Conservation (phyloP, 108 stramenopile genomes). For the Discostella stelligeroides region DNA sequence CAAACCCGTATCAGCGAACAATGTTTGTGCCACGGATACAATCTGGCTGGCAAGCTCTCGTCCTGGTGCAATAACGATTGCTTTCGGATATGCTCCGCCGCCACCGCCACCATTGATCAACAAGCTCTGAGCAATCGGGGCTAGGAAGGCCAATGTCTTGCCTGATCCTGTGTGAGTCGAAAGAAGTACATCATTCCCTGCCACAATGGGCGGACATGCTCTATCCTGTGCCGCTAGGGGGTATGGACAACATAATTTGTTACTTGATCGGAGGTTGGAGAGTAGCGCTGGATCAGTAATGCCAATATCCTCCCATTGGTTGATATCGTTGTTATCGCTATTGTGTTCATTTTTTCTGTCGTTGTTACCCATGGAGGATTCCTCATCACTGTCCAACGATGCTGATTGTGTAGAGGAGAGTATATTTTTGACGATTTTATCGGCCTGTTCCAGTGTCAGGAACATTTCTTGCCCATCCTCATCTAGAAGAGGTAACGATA, state of each 20-base stretch:
- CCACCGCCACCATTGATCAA: slow-evolving; percentile 35
- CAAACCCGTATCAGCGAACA: slow-evolving; percentile 68
- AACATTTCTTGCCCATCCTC: slow-evolving; percentile 67
- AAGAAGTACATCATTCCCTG: slow-evolving; percentile 71
- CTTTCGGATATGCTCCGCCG: slow-evolving; percentile 35
- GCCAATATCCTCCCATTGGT: slow-evolving; percentile 71
- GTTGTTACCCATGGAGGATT: slow-evolving; percentile 14
- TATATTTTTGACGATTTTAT: slow-evolving; percentile 49
- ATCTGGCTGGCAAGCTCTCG: slow-evolving; percentile 89
- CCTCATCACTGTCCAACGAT: not conserved
- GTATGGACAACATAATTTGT: slow-evolving; percentile 56
- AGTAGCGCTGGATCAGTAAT: slow-evolving; percentile 61
- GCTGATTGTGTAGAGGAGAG: slow-evolving; percentile 12
- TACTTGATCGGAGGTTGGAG: slow-evolving; percentile 53
- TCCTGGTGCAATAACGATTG: slow-evolving; percentile 84
- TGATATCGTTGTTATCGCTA: slow-evolving; percentile 1
- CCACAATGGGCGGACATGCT: slow-evolving; percentile 64
- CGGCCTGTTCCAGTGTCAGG: slow-evolving; percentile 69
- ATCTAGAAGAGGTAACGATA: slow-evolving; percentile 47
- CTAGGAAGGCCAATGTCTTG: slow-evolving; percentile 84
- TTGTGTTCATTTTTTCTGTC: slow-evolving; percentile 24
- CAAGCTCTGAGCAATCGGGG: slow-evolving; percentile 68
- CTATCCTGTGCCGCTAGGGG: slow-evolving; percentile 80
- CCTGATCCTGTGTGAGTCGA: slow-evolving; percentile 88
- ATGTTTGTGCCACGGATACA: slow-evolving; percentile 63